Conservation (phyloP, 164 flowering plant genomes). For the Stephania cephalantha region DNA sequence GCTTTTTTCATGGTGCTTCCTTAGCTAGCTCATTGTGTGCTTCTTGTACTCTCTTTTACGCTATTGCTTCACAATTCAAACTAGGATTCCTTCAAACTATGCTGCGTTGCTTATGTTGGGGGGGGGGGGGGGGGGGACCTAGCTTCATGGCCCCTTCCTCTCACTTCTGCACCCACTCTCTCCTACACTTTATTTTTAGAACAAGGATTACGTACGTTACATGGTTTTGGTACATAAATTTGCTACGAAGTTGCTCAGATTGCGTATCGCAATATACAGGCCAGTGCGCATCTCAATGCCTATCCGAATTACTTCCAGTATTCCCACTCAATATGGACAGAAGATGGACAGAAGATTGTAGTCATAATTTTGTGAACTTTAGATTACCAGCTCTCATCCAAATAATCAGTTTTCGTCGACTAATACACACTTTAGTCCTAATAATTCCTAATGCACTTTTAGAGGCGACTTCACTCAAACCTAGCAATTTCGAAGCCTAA, state of each 20-base stretch:
- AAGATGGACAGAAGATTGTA: too few species aligned
- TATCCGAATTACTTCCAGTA: too few species aligned
- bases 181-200: too few species aligned
- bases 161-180: neutral
- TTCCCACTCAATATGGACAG: too few species aligned
- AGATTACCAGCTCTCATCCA: neutral
- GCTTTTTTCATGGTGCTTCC: neutral
- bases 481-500: neutral
- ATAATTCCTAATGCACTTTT: neutral
- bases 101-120: constrained; percentile 8
- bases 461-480: neutral
- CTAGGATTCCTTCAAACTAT: constrained; percentile 4
- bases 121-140: constrained; percentile 21
- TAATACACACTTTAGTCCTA: neutral
- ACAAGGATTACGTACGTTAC: too few species aligned
- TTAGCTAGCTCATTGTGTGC: neutral
- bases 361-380: too few species aligned
- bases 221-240: too few species aligned
- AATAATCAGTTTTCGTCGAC: neutral
- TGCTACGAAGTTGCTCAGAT: too few species aligned
- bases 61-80: neutral
- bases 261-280: too few species aligned
- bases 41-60: neutral
- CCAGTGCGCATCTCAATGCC: too few species aligned
- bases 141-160: constrained; percentile 9